phyloP scores from a whole-genome alignment of 805 yeast species.

The Hanseniaspora osmophila region DNA sequence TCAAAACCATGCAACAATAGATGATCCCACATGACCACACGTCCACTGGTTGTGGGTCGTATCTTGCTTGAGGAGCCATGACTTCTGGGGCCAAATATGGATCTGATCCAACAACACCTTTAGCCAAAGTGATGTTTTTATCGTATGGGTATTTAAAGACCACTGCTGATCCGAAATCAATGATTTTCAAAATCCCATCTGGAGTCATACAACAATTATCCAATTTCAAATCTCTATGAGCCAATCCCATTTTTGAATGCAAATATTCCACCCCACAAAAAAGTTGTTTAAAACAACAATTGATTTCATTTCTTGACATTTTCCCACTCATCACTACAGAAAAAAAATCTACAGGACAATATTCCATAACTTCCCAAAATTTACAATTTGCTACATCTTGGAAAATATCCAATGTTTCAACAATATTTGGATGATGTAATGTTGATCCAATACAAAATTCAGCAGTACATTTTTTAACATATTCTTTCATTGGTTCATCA shows the following conservation, averaged over 20 bases:
- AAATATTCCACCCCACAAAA: slow-evolving; percentile 58
- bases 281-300: slow-evolving; percentile 68
- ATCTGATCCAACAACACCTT: slow-evolving; percentile 74
- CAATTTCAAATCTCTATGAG: slow-evolving; percentile 70
- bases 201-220: slow-evolving; percentile 71
- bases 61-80: slow-evolving; percentile 32
- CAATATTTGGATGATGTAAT: slow-evolving; percentile 66
- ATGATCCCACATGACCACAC: slow-evolving; percentile 78
- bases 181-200: slow-evolving; percentile 61
- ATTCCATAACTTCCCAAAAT: slow-evolving; percentile 74
- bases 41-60: slow-evolving; percentile 69
- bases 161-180: slow-evolving; percentile 77
- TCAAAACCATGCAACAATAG: slow-evolving; percentile 74
- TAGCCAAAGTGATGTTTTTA: slow-evolving; percentile 42
- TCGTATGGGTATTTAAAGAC: slow-evolving; percentile 69
- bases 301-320: slow-evolving; percentile 69
- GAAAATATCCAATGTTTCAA: slow-evolving; percentile 59
- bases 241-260: slow-evolving; percentile 56
- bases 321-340: slow-evolving; percentile 79
- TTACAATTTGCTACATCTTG: slow-evolving; percentile 46
- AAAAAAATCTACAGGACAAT: slow-evolving; percentile 72
- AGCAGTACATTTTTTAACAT: slow-evolving; percentile 79
- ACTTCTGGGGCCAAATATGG: slow-evolving; percentile 83
- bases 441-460: slow-evolving; percentile 80
- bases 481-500: slow-evolving; percentile 58